phyloP scores from a whole-genome alignment of 768 basidiomycete species.

The Leccinum subgranulosum region DNA sequence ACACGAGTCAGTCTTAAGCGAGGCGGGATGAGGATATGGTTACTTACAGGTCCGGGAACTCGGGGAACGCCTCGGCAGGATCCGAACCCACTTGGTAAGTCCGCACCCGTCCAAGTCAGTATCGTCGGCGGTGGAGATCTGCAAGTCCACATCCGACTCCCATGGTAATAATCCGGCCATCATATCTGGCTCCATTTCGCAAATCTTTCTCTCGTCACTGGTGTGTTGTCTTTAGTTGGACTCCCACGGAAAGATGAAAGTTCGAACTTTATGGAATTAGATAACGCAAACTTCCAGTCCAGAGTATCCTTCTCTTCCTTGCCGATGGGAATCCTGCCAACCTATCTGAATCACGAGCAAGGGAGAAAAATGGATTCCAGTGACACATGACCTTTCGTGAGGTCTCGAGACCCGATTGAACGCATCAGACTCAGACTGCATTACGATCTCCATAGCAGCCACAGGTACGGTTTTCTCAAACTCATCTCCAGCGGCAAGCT shows the following conservation, averaged over 20 bases:
- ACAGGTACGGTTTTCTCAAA: neutral
- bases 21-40: neutral
- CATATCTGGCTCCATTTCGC: neutral
- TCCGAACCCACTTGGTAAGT: neutral
- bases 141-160: neutral
- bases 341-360: no score
- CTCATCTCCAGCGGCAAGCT: neutral
- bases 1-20: neutral
- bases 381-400: neutral
- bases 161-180: neutral
- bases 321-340: neutral
- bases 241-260: neutral
- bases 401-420: neutral
- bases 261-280: neutral
- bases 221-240: neutral
- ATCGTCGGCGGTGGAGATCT: neutral
- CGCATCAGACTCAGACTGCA: neutral
- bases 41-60: neutral
- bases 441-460: neutral
- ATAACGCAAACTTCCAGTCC: neutral
- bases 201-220: neutral
- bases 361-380: neutral
- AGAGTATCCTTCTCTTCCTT: neutral
- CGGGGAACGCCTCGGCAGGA: neutral
- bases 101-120: neutral